Percentiles rank a stretch among this genome's conserved stretches.
These are phyloP conservation scores for Chalciporus pseudorubinellus DNA, from an alignment of 768 basidiomycete genomes.

Conservation along the genomic window DNA sequence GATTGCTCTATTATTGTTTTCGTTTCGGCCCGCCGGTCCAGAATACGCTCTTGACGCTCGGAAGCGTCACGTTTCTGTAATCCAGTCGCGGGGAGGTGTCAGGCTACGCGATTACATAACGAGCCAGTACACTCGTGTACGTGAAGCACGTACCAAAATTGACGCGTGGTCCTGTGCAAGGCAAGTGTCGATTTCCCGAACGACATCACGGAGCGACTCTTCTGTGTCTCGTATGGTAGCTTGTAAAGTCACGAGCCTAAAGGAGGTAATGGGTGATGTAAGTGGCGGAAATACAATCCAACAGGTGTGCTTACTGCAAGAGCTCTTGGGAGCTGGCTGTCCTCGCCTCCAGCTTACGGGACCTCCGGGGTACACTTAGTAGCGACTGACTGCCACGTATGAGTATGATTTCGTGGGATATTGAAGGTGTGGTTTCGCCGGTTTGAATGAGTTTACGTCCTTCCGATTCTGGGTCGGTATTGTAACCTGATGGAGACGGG, in stretches of 20 bases:
- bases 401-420: conserved; percentile 22
- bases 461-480: conserved; percentile 69
- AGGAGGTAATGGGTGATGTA: conserved; percentile 6
- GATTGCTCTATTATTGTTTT: conserved; percentile 42
- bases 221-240: conserved; percentile 51
- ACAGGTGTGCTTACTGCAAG: conserved; percentile 52
- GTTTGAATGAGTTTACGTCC: conserved; percentile 41
- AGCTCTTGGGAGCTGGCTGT: conserved; percentile 69
- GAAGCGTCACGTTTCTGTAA: conserved; percentile 65
- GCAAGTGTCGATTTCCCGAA: conserved; percentile 46
- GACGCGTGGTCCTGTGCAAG: conserved; percentile 41
- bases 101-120: conserved; percentile 27
- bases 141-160: conserved; percentile 41
- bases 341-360: conserved; percentile 32
- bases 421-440: conserved; percentile 13
- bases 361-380: conserved; percentile 18
- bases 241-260: conserved; percentile 54
- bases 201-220: conserved; percentile 45
- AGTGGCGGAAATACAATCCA: background rate
- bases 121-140: conserved; percentile 6
- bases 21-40: conserved; percentile 46
- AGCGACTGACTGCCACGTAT: conserved; percentile 12
- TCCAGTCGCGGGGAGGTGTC: conserved; percentile 13
- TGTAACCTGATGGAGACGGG: conserved; percentile 65
- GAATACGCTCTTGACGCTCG: conserved; percentile 58